Percentiles rank a stretch among this genome's conserved stretches.
phyloP scores from a whole-genome alignment of 805 yeast genomes.

The Saturnispora dispora region DNA sequence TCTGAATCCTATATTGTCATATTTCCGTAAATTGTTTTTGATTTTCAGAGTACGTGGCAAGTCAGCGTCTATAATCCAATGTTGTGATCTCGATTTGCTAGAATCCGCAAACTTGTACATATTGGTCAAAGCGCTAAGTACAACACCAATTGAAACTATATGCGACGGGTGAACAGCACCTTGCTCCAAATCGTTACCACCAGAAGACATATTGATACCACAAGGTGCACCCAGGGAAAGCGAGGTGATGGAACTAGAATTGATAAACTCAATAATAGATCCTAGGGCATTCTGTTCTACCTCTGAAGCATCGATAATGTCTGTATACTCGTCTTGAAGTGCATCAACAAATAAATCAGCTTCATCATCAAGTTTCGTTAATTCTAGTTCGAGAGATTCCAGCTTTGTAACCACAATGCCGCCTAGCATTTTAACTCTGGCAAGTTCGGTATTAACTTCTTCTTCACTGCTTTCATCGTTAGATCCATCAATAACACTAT shows the following conservation, averaged over 20 bases:
- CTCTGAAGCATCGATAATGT: slow-evolving; percentile 47
- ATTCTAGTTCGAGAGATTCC: slow-evolving; percentile 29
- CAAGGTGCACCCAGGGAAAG: slow-evolving; percentile 75
- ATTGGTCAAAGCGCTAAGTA: slow-evolving; percentile 52
- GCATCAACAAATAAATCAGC: slow-evolving; percentile 77
- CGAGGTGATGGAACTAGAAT: slow-evolving; percentile 36
- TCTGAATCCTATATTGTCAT: slow-evolving; percentile 27
- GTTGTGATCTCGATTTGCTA: slow-evolving; percentile 40
- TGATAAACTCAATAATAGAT: slow-evolving; percentile 59
- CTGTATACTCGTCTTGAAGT: slow-evolving; percentile 73
- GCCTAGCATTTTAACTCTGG: slow-evolving; percentile 50
- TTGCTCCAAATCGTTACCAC: slow-evolving; percentile 30
- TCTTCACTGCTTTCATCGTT: slow-evolving; percentile 24
- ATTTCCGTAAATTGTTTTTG: slow-evolving; percentile 37
- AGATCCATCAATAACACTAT: neutral
- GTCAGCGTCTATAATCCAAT: slow-evolving; percentile 63
- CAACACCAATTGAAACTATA: slow-evolving; percentile 65
- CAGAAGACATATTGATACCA: slow-evolving; percentile 79
- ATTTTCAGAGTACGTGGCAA: slow-evolving; percentile 47
- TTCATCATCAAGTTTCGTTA: slow-evolving; percentile 43
- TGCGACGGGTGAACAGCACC: slow-evolving; percentile 34
- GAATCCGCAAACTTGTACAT: slow-evolving; percentile 50
- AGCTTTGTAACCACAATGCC: slow-evolving; percentile 49
- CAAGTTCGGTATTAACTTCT: slow-evolving; percentile 39
- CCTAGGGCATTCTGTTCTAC: slow-evolving; percentile 33